Base-by-base conservation (phyloP, 108 stramenopile species). In the Conticribra guillardii region DNA sequence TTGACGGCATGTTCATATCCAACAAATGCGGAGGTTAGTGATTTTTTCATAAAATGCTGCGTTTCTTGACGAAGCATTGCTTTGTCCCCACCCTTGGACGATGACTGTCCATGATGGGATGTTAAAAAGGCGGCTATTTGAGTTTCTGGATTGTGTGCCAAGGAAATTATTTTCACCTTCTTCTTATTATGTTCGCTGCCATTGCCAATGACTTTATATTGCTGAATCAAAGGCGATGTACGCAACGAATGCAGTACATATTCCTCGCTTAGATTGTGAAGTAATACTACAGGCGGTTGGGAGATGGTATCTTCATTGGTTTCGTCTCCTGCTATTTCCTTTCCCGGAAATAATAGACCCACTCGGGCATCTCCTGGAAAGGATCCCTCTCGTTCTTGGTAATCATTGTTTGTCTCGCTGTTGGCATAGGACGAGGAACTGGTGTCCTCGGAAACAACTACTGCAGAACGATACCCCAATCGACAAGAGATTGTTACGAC, bases 131-230 rank as follows among this genome's bases (percentile, higher is more conserved):
- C 75, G 16, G 75, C 75, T 8, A 71, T 60, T 47, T 85, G 87
- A 5, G 80, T 81, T 61, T 89, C 89, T 15, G 89, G 87, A 70
- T 92, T 92, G 67, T 92, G 88, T 5, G 84, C 64, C 80, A 86
- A 55, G 27, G 78, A 85, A 15, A 86, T 65, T 1, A 89, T 56
- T 14, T 64, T 48, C 3, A 89, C 24, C 9, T 81, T 79, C 3
- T 32, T 62, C 17, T 22, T 37, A 17, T 4, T 32, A 33, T 0
- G 28, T 21, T 4, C 3, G 23, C 28, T 28, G 57, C 51, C 62
- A 29, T 72, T 60, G 28, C 21, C 31, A 26, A 16, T n/a, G 50
- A 52, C 7, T 63, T 78, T 71, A 53, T 73, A 74, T 45, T 72
- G 45, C 56, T 84, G 60, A 53, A 83, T 34, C 23, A 90, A 73